These are phyloP conservation scores for Suhomyces terraborum DNA, from an alignment of 1,139 yeast genomes.

Conservation along the genomic window DNA sequence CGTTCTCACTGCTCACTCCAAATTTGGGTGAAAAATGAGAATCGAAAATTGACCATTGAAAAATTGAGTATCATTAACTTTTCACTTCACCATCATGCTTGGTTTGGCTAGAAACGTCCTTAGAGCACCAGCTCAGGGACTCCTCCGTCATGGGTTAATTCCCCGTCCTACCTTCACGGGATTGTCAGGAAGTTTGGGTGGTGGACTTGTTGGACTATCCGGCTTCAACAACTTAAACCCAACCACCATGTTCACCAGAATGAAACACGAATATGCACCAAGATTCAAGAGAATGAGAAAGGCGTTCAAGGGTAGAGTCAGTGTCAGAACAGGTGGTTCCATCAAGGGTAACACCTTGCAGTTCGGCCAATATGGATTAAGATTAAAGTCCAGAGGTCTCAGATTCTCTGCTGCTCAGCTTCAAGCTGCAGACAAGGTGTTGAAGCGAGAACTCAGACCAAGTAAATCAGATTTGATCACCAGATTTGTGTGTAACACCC, in stretches of 20 bases:
- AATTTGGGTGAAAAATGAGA: too few species aligned
- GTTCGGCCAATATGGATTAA: constrained; percentile 83
- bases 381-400: constrained; percentile 84
- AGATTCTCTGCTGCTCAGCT: constrained; percentile 88
- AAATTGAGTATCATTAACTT: constrained; percentile 3
- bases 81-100: constrained; percentile 11
- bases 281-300: constrained; percentile 72
- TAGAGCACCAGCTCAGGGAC: constrained; percentile 9
- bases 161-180: constrained; percentile 2
- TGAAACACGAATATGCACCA: constrained; percentile 86
- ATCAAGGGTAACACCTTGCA: constrained; percentile 79
- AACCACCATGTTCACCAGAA: constrained; percentile 36
- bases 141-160: constrained; percentile 9
- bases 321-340: constrained; percentile 95
- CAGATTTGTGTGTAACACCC: constrained; percentile 79
- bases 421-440: constrained; percentile 85
- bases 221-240: constrained; percentile 1
- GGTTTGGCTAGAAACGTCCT: constrained; percentile 13
- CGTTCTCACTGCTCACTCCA: too few species aligned
- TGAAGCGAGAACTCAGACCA: constrained; percentile 79
- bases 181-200: background rate
- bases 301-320: constrained; percentile 92
- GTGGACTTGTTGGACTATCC: background rate
- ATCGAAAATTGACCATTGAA: too few species aligned
- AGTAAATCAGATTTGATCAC: constrained; percentile 71